Base-by-base conservation (phyloP, 805 yeast genomes). In the Zygoascus biomembranicola region DNA sequence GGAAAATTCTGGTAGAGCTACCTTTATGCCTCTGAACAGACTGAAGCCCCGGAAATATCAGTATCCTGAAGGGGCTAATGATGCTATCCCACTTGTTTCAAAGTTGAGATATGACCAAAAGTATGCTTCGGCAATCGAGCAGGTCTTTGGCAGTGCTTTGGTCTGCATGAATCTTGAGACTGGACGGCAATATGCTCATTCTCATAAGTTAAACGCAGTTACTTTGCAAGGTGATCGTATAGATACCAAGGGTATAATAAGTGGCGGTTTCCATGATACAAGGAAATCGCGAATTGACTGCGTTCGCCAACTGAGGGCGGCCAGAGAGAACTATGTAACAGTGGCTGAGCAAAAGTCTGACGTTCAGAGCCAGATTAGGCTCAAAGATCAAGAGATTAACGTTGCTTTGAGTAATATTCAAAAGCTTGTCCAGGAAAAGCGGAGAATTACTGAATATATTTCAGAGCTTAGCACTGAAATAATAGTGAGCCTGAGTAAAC, bases 181-280 rank as follows among this genome's bases (percentile, higher is more conserved):
- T 32, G 95, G 95, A 2, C 74, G 83, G 2, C 84, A 81, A 59
- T 70, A 86, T 31, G 82, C 96, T 0, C 78, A 78, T 47, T 68
- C 72, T 9, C 78, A 74, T 65, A 78, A 79, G 32, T 69, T 90
- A 23, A 82, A 79, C 60, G 87, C 96, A 0, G 85, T 94, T 14
- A 94, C 99, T 0, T 71, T 92, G 16, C 95, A 88, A 66, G 99
- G 99, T 60, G 98, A 94, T 65, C 75, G 88, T 58, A 88, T 88
- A 49, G 95, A 88, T 61, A 81, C 80, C 47, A 80, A 76, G 59
- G 99, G 99, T 67, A 86, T 85, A 1, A 67, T 94, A 46, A 82
- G 88, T 23, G 98, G 98, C 68, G 98, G 98, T 49, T 88, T 78
- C 62, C 78, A 87, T 59, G 94, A 87, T 61, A 78, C 75, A 60